Percentiles rank a stretch among this genome's conserved stretches.
Evolutionary conservation across 2,329 filamentous ascomycete species (phyloP).

Genomic region (Ophiostoma triangulosporum): DNA sequence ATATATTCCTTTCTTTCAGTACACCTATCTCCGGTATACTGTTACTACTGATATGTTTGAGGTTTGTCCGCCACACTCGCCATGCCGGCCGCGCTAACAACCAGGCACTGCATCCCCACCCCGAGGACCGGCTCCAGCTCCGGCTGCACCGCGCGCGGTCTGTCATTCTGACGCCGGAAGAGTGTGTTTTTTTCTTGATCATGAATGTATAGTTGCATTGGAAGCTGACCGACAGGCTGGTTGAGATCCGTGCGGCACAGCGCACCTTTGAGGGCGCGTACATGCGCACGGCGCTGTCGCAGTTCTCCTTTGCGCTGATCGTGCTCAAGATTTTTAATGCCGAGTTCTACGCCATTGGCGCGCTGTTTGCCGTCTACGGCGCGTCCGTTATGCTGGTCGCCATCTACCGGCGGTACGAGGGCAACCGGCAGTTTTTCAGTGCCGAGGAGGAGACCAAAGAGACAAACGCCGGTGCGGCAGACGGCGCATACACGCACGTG

Average conservation of each 20-base stretch:
- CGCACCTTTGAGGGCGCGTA: slow-evolving; percentile 96
- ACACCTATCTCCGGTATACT: too few relatives aligned
- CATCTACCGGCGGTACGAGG: slow-evolving; percentile 75
- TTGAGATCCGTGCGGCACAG: slow-evolving; percentile 89
- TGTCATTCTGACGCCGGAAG: slow-evolving; percentile 65
- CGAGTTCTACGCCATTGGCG: slow-evolving; percentile 96
- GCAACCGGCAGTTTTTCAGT: slow-evolving; percentile 86
- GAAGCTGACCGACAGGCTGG: slow-evolving; percentile 43
- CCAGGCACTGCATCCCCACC: slow-evolving; percentile 30
- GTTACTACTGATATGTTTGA: slow-evolving; percentile 8
- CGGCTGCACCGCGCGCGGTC: slow-evolving; percentile 74
- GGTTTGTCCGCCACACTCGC: slow-evolving; percentile 4
- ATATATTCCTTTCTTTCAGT: not conserved
- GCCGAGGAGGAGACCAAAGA: slow-evolving; percentile 28
- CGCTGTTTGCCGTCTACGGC: slow-evolving; percentile 85
- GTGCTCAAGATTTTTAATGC: slow-evolving; percentile 93
- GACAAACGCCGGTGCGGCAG: slow-evolving; percentile 7
- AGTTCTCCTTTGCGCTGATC: slow-evolving; percentile 90
- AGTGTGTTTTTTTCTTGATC: slow-evolving; percentile 33
- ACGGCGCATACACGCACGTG: slow-evolving; percentile 16
- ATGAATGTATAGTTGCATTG: not conserved
- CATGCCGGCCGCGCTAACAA: not conserved
- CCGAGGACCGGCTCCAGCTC: slow-evolving; percentile 61
- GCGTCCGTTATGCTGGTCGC: slow-evolving; percentile 71
- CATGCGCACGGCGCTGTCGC: slow-evolving; percentile 81